phyloP scores from a whole-genome alignment of 2,329 filamentous ascomycete genomes.

The Alternaria metachromatica region DNA sequence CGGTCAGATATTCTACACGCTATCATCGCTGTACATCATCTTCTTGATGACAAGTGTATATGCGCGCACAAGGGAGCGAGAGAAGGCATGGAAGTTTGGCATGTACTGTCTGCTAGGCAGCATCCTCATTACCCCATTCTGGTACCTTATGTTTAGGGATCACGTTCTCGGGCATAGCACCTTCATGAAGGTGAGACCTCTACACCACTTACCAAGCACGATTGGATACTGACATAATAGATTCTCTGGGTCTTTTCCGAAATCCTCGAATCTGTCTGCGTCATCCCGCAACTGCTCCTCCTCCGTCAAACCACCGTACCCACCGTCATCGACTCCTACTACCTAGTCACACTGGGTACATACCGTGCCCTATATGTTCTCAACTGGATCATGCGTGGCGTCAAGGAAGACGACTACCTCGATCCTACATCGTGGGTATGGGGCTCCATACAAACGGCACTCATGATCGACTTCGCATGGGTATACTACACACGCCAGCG shows the following conservation, averaged over 20 bases:
- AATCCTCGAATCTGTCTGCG: conserved; percentile 87
- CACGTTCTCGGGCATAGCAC: conserved; percentile 50
- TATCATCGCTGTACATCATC: conserved; percentile 84
- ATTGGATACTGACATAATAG: conserved; percentile 52
- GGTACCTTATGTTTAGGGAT: conserved; percentile 70
- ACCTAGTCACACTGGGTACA: conserved; percentile 83
- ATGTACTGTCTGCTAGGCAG: conserved; percentile 71
- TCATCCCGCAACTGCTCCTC: conserved; percentile 89
- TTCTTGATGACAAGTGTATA: conserved; percentile 86
- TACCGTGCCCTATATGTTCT: conserved; percentile 90
- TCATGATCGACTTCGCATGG: conserved; percentile 96
- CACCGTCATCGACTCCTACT: conserved; percentile 96
- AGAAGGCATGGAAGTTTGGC: conserved; percentile 93
- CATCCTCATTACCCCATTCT: conserved; percentile 72
- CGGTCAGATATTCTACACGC: conserved; percentile 75
- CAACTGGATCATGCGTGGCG: conserved; percentile 82
- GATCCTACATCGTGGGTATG: conserved; percentile 82
- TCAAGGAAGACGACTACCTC: conserved; percentile 62
- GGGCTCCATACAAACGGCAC: conserved; percentile 84
- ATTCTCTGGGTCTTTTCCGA: conserved; percentile 87
- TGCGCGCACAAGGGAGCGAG: conserved; percentile 85
- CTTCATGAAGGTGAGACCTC: conserved; percentile 48
- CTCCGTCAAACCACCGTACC: conserved; percentile 94
- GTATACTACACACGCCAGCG: conserved; percentile 93
- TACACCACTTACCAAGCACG: too few species aligned